Conservation (phyloP, 78 protist species). For the Tieghemostelium lacteum region DNA sequence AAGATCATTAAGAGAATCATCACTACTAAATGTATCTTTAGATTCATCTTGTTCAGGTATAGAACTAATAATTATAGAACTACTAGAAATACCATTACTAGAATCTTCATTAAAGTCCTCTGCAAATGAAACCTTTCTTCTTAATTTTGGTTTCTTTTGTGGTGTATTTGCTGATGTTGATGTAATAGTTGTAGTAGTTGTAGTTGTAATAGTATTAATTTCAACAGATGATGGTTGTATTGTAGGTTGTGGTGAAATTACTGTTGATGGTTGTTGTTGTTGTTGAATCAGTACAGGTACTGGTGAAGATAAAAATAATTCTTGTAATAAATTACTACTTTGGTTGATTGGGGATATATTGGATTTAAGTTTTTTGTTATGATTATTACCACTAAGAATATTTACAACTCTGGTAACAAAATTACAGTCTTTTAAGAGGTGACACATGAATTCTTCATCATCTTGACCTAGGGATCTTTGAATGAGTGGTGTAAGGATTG, state of each 20-base stretch:
- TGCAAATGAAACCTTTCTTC: background rate
- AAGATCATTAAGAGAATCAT: too few relatives aligned
- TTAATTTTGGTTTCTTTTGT: too few relatives aligned
- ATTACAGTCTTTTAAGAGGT: constrained; percentile 58
- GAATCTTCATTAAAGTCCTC: background rate
- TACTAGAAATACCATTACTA: too few relatives aligned
- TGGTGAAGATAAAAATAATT: background rate
- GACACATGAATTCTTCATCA: constrained; percentile 79
- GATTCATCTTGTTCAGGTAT: too few relatives aligned
- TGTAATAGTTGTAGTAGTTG: too few relatives aligned
- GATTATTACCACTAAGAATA: constrained; percentile 29
- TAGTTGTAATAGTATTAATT: too few relatives aligned
- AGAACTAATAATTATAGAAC: too few relatives aligned
- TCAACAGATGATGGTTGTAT: background rate
- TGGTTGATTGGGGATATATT: background rate
- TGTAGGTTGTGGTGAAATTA: background rate
- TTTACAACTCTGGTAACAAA: constrained; percentile 48
- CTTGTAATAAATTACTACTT: too few relatives aligned
- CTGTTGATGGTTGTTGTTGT: background rate
- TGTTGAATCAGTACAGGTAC: background rate
- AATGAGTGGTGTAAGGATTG: constrained; percentile 37
- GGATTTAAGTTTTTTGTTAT: background rate
- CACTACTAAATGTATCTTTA: too few relatives aligned
- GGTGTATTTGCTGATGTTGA: background rate
- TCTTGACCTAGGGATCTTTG: constrained; percentile 64